Evolutionary conservation across 2,329 filamentous ascomycete species (phyloP), one percentile per base, ranked within the genome.

Genomic region (Arachnopeziza araneosa): DNA sequence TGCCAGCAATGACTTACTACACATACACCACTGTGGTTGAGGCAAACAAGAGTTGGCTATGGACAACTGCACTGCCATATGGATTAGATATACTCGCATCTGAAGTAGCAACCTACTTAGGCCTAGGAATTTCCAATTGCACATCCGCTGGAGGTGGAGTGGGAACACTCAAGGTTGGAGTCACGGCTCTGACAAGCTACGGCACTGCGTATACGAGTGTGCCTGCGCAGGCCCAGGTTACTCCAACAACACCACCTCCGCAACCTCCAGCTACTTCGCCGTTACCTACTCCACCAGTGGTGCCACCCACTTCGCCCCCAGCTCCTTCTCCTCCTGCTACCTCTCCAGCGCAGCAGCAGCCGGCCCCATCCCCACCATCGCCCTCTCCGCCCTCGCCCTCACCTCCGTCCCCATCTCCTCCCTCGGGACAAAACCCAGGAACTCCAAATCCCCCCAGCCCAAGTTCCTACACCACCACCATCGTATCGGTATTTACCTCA

Each of bases 201-300:
- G 21, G 22, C 6, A 24, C 14, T 3, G 48, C 36, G 19, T 57
- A 52, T 24, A 49, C 49, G 2, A 51, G 24, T 36, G 48, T 48
- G 50, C 44, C 55, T 30, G 44, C 24, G 5, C 30, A 32, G 14
- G 7, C 30, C 30, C 30, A 32, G 14, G 21, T 30, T 12, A 56
- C 44, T 30, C 30, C 55, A 19, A 56, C 26, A 62, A 60, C 24
- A 48, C 57, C 50, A 14, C 12, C 17, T 14, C 6, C 24, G 52
- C 22, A 53, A 57, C 44, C 24, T 44, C 24, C 30, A 52, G 53
- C 32, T 24, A 30, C 21, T 50, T 54, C 36, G 44, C 50, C 26
- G 24, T 26, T 48, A 36, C 50, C 19, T 59, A 63, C 54, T 55
- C 59, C 24, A 44, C 50, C 57, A 60, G 36, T 24, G n/a, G 30